Base-by-base conservation (phyloP, 495 filamentous ascomycete genomes). In the Aspergillus heteromorphus region DNA sequence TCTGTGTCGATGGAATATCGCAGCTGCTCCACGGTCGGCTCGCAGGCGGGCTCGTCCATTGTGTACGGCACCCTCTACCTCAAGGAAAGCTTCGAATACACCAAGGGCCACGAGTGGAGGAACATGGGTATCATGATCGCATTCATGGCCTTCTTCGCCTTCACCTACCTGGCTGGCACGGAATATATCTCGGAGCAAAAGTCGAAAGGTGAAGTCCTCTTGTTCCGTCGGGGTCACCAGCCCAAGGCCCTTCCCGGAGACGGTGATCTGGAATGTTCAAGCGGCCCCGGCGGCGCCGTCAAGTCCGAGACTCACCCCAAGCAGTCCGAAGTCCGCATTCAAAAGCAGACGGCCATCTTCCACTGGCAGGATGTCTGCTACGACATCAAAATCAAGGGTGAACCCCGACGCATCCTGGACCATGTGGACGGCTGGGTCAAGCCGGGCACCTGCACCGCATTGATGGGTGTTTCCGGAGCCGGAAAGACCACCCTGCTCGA, bases 321-420 rank as follows among this genome's bases (percentile, higher is more conserved):
- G 6, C 13, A 18, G 17, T 19, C 25, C 4, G 55, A 55, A 7
- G 51, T 52, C 6, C 17, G 84, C 4, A 53, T 53, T 7, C 54
- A 65, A 30, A 41, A 73, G 6, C 67, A 70, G 45, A 65, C 58
- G 1, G 82, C 83, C 40, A 81, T 90, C 45, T 80, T 90, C 56
- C 87, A 87, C 8, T 88, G 83, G 84, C 76, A 87, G 63, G 73
- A 83, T 57, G 75, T 92, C 9, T 81, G 77, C 58, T 91, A 89
- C 55, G 78, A 76, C 9, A 82, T 87, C 31, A 79, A 78, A 8
- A 75, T 74, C 59, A 72, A 81, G 25, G 73, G 70, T 20, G 69
- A 78, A 3, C 61, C 79, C 40, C 69, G 78, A 30, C 69, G 73
- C n/a, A 68, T 87, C 16, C 69, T 85, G 0, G 71, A 80, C 20